These are phyloP conservation scores for Stephania cephalantha DNA, from an alignment of 164 flowering plant genomes.

Conservation along the genomic window DNA sequence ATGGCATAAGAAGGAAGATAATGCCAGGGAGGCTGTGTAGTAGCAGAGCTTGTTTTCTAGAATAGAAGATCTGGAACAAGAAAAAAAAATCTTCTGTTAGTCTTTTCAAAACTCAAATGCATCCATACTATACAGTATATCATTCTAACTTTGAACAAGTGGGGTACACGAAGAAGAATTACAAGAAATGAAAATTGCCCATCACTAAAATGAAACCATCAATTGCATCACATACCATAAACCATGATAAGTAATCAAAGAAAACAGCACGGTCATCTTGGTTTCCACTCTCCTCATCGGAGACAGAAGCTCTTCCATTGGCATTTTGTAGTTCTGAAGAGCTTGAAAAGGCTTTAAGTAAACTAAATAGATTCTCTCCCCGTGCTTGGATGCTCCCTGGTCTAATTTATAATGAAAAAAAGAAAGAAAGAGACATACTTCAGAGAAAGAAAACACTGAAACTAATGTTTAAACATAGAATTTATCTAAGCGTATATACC, in stretches of 20 bases:
- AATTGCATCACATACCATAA: slow-evolving; percentile 51
- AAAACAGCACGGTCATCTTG: slow-evolving; percentile 61
- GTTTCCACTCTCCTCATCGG: slow-evolving; percentile 18
- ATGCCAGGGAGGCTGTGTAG: slow-evolving; percentile 67
- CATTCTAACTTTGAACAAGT: slow-evolving; percentile 5
- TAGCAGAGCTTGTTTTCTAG: slow-evolving; percentile 50
- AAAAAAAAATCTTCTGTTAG: background rate
- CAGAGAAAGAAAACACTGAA: slow-evolving; percentile 3
- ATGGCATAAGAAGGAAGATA: slow-evolving; percentile 57
- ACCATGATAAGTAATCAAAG: slow-evolving; percentile 74
- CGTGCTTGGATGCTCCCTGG: slow-evolving; percentile 99
- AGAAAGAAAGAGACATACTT: slow-evolving; percentile 6
- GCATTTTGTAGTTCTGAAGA: slow-evolving; percentile 56
- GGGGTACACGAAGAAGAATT: background rate
- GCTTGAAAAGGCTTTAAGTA: slow-evolving; percentile 64
- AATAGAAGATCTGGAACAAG: slow-evolving; percentile 58
- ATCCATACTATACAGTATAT: background rate
- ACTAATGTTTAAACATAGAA: slow-evolving; percentile 2
- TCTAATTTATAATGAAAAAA: slow-evolving; percentile 30
- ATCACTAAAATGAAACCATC: background rate
- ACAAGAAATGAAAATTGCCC: slow-evolving; percentile 2
- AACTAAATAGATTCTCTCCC: slow-evolving; percentile 79
- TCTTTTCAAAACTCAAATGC: slow-evolving; percentile 4
- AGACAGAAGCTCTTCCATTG: slow-evolving; percentile 30
- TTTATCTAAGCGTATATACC: slow-evolving; percentile 28